Conservation (phyloP, 306 rosid genomes). For the Pterocarpus santalinus region DNA sequence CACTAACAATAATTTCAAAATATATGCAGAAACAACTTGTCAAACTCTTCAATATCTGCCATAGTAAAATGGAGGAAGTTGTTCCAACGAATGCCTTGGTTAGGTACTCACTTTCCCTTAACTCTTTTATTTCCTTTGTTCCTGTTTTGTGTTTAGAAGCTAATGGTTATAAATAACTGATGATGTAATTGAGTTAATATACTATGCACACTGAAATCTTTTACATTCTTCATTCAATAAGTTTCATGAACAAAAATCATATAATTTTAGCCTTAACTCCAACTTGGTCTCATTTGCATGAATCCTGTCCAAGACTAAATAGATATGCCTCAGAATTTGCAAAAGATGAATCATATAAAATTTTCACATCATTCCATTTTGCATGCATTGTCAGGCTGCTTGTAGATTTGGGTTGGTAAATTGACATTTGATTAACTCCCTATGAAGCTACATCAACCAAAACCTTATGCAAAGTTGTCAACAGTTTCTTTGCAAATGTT, state of each 20-base stretch:
- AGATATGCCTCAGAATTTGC: background rate
- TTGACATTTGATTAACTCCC: background rate
- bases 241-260: constrained; percentile 28
- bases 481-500: background rate
- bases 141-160: constrained; percentile 3
- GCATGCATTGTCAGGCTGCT: constrained; percentile 5
- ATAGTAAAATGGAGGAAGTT: constrained; percentile 84
- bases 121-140: constrained; percentile 36
- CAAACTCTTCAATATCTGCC: constrained; percentile 75
- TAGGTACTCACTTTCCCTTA: constrained; percentile 58
- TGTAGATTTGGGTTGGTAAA: background rate
- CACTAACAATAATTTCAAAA: constrained; percentile 41
- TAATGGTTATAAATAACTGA: background rate
- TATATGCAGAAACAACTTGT: constrained; percentile 72
- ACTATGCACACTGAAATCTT: background rate
- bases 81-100: constrained; percentile 63
- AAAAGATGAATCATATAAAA: background rate
- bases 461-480: background rate
- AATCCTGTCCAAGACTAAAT: background rate
- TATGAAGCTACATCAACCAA: background rate
- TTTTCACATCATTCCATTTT: background rate
- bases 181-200: background rate
- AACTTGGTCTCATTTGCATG: constrained; percentile 2
- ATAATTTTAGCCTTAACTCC: constrained; percentile 4
- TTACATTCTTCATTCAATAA: constrained; percentile 16